phyloP scores from a whole-genome alignment of 345 rosid species.

The Brassica juncea region DNA sequence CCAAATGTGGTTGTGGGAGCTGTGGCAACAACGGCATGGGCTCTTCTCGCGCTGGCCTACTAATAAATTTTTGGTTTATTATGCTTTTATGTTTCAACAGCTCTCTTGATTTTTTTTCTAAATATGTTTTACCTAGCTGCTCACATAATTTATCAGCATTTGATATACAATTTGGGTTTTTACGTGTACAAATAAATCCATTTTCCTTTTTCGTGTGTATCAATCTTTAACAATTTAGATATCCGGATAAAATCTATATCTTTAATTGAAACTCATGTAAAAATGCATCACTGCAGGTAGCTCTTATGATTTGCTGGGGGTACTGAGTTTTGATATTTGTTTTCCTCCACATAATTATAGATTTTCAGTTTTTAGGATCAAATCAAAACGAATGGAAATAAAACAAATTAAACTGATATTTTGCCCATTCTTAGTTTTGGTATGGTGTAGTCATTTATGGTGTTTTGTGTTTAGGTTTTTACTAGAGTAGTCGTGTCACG shows the following conservation, averaged over 20 bases:
- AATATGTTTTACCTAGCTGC: constrained; percentile 1
- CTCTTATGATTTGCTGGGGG: neutral
- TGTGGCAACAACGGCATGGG: constrained; percentile 47
- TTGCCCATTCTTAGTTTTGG: neutral
- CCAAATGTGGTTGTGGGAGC: constrained; percentile 41
- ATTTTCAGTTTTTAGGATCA: neutral
- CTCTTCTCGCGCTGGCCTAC: constrained; percentile 40
- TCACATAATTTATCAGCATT: constrained; percentile 13
- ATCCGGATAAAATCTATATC: neutral
- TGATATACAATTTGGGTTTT: neutral
- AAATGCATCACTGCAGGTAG: too few species aligned
- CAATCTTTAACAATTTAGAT: neutral
- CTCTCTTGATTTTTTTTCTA: neutral
- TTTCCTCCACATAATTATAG: neutral
- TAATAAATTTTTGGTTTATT: constrained; percentile 27
- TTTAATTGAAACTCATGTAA: too few species aligned
- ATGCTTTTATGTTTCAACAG: neutral
- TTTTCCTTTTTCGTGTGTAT: neutral
- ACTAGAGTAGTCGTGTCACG: neutral
- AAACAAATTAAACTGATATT: neutral
- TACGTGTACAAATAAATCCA: constrained; percentile 1
- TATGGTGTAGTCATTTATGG: neutral
- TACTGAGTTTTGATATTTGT: too few species aligned
- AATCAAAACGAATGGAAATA: neutral
- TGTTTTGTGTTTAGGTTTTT: neutral